Evolutionary conservation across 345 rosid species (phyloP).

Genomic region (Melaleuca quinquenervia): DNA sequence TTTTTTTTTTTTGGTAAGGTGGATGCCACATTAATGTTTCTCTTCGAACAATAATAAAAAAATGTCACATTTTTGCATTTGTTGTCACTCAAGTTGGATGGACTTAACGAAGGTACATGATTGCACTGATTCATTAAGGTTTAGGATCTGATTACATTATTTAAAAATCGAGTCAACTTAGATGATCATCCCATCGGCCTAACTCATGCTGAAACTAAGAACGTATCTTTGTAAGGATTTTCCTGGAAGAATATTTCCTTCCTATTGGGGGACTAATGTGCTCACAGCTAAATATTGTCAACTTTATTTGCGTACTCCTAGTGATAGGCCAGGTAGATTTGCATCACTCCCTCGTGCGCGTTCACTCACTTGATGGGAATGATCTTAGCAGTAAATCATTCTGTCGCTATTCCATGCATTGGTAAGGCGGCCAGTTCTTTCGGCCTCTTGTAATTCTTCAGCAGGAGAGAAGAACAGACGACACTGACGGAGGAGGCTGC

Average conservation of each 20-base stretch:
- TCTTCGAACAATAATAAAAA: neutral
- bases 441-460: constrained; percentile 61
- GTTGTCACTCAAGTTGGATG: neutral
- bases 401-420: constrained; percentile 38
- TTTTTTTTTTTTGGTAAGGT: no score
- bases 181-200: neutral
- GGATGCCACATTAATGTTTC: neutral
- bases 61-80: neutral
- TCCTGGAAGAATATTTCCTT: neutral
- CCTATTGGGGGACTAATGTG: neutral
- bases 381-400: constrained; percentile 3
- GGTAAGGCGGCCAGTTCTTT: constrained; percentile 39
- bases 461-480: constrained; percentile 67
- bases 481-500: constrained; percentile 89
- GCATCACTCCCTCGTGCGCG: neutral
- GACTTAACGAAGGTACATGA: neutral
- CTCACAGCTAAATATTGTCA: neutral
- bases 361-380: neutral
- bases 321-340: neutral
- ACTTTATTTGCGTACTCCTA: neutral
- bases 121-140: neutral
- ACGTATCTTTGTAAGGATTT: neutral
- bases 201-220: neutral
- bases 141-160: neutral
- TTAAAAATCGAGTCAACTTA: neutral